These are phyloP conservation scores for Rhexocercosporidium sp. DNA, from an alignment of 2,329 filamentous ascomycete species.

Conservation along the genomic window DNA sequence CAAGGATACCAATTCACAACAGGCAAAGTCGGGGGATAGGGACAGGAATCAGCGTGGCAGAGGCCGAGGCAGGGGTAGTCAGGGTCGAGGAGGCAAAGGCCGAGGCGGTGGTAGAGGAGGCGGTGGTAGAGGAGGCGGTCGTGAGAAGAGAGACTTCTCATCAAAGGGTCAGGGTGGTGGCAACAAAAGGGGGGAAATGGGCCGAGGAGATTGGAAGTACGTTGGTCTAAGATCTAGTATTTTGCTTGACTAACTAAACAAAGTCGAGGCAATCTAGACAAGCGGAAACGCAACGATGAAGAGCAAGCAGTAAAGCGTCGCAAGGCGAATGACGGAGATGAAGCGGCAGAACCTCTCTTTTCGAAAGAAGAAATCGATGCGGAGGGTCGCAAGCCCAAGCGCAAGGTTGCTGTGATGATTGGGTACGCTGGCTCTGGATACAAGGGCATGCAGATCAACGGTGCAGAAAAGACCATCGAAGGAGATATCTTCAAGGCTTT, in stretches of 20 bases:
- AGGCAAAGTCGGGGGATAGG: conserved; percentile 20
- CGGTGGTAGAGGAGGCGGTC: conserved; percentile 28
- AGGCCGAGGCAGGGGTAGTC: conserved; percentile 21
- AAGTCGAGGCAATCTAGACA: conserved; percentile 57
- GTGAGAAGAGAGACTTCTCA: conserved; percentile 28
- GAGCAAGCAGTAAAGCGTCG: conserved; percentile 60
- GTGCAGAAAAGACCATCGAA: conserved; percentile 89
- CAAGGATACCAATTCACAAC: conserved; percentile 19
- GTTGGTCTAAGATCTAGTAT: conserved; percentile 36
- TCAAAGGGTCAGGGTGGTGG: conserved; percentile 41
- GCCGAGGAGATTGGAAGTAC: conserved; percentile 69
- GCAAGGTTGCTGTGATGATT: conserved; percentile 94
- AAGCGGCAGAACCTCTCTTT: conserved; percentile 52
- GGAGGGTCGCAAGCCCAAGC: conserved; percentile 88
- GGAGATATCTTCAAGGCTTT: conserved; percentile 93
- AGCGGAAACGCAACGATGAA: conserved; percentile 55
- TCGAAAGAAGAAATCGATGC: conserved; percentile 83
- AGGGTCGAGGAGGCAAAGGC: conserved; percentile 21
- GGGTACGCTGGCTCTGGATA: conserved; percentile 97
- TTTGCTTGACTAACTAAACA: conserved; percentile 52
- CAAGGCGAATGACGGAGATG: conserved; percentile 50
- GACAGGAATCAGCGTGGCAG: conserved; percentile 29
- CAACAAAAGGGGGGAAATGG: conserved; percentile 70
- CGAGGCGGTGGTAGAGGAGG: conserved; percentile 34
- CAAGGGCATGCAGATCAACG: conserved; percentile 93